These are phyloP conservation scores for Epichloe glyceriae DNA, from an alignment of 2,329 filamentous ascomycete species.

Conservation along the genomic window DNA sequence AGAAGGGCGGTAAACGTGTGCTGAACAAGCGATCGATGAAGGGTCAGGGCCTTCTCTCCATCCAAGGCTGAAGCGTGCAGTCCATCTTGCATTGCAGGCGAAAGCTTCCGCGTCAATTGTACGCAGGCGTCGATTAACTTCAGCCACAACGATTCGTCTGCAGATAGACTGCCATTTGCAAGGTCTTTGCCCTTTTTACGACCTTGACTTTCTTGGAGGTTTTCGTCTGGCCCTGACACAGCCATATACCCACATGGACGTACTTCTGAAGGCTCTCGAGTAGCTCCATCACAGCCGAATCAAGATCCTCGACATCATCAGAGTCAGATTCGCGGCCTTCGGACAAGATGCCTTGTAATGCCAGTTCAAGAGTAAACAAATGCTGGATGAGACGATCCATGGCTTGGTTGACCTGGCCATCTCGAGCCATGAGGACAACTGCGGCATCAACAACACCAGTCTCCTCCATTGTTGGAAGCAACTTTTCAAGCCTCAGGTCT, in stretches of 20 bases:
- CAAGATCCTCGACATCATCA: conserved; percentile 35
- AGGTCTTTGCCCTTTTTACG: conserved; percentile 38
- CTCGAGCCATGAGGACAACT: conserved; percentile 77
- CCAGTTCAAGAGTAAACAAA: conserved; percentile 64
- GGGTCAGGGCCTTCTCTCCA: conserved; percentile 46
- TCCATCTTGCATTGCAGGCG: conserved; percentile 35
- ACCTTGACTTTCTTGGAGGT: conserved; percentile 32
- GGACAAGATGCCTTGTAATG: conserved; percentile 60
- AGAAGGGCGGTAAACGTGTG: conserved; percentile 81
- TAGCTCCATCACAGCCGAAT: conserved; percentile 59
- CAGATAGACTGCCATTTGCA: conserved; percentile 30
- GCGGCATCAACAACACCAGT: conserved; percentile 87
- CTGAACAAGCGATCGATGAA: conserved; percentile 71
- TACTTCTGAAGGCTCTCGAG: conserved; percentile 77
- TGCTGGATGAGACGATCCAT: conserved; percentile 80
- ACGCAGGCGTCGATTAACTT: conserved; percentile 48
- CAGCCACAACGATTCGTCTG: conserved; percentile 47
- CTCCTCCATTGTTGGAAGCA: conserved; percentile 79
- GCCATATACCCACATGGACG: conserved; percentile 84
- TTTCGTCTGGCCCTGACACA: conserved; percentile 78
- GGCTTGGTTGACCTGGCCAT: conserved; percentile 69
- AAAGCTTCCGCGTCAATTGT: conserved; percentile 51
- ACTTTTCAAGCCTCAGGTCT: conserved; percentile 63
- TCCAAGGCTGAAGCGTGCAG: conserved; percentile 29
- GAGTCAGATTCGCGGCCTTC: conserved; percentile 45